A percentile compares a stretch with the other conserved stretches of the same genome.
These are phyloP conservation scores for Parafenestella ontariensis DNA, from an alignment of 2,329 filamentous ascomycete genomes.

Conservation along the genomic window DNA sequence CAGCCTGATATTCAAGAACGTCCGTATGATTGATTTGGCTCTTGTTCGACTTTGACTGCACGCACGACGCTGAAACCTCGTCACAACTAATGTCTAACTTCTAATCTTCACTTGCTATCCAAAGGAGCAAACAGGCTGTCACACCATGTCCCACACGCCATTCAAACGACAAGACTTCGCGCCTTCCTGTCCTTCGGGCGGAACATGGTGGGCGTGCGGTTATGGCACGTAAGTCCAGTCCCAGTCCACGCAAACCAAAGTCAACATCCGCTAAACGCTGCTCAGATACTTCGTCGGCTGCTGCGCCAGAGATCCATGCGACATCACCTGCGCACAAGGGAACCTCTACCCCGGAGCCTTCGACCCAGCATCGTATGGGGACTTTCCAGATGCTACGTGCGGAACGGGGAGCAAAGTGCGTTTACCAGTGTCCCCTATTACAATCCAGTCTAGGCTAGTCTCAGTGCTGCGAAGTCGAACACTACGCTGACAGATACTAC, in stretches of 20 bases:
- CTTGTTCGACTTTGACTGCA: background rate
- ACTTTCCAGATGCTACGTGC: constrained; percentile 42
- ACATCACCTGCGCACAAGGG: constrained; percentile 41
- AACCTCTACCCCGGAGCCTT: constrained; percentile 44
- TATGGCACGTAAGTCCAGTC: constrained; percentile 18
- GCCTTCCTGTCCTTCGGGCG: constrained; percentile 44
- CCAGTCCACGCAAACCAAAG: too few species aligned
- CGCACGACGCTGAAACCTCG: background rate
- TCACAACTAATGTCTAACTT: background rate
- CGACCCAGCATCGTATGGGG: constrained; percentile 36
- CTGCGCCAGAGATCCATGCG: constrained; percentile 46
- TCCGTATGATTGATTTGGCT: background rate
- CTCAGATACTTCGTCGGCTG: constrained; percentile 46
- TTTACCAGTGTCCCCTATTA: background rate
- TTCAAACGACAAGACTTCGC: constrained; percentile 27
- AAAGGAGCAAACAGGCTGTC: background rate
- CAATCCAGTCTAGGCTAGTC: background rate
- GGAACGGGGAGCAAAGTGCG: constrained; percentile 15
- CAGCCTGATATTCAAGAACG: background rate
- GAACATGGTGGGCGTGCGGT: constrained; percentile 47
- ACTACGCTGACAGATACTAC: background rate
- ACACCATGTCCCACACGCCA: constrained; percentile 6
- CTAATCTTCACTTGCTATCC: background rate
- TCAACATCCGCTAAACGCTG: background rate
- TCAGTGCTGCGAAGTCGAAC: too few species aligned